Conservation (phyloP, 768 basidiomycete species). For the Hygrophoropsis aurantiaca region DNA sequence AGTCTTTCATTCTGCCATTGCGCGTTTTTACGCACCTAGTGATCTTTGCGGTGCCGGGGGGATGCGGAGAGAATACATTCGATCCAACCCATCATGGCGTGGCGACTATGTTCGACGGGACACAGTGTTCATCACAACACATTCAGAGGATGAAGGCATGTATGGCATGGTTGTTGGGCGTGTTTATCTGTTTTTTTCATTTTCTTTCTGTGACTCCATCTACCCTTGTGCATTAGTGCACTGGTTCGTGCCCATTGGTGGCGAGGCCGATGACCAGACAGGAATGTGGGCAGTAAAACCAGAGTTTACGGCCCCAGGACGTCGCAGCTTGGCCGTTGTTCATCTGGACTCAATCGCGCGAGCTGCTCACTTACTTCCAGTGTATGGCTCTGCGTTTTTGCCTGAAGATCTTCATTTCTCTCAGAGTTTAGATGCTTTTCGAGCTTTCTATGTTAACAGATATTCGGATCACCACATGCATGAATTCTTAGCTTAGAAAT, state of each 20-base stretch:
- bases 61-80: constrained; percentile 29
- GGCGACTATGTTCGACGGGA: constrained; percentile 25
- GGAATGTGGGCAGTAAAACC: constrained; percentile 21
- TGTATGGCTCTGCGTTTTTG: constrained; percentile 13
- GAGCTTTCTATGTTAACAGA: constrained; percentile 29
- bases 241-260: constrained; percentile 14
- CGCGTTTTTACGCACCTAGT: constrained; percentile 5
- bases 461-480: constrained; percentile 32
- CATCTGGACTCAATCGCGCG: constrained; percentile 15
- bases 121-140: constrained; percentile 23
- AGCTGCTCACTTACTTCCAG: constrained; percentile 15
- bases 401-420: constrained; percentile 17
- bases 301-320: constrained; percentile 5
- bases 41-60: constrained; percentile 11
- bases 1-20: constrained; percentile 3
- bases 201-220: constrained; percentile 1
- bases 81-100: constrained; percentile 28
- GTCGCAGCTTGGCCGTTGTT: constrained; percentile 6
- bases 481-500: too few species aligned
- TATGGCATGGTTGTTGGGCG: constrained; percentile 21
- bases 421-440: constrained; percentile 23
- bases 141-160: constrained; percentile 19
- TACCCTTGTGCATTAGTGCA: constrained; percentile 21
- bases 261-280: constrained; percentile 15
- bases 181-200: constrained; percentile 21